These are phyloP conservation scores for Gossypium australe DNA, from an alignment of 345 rosid genomes.

Conservation along the genomic window DNA sequence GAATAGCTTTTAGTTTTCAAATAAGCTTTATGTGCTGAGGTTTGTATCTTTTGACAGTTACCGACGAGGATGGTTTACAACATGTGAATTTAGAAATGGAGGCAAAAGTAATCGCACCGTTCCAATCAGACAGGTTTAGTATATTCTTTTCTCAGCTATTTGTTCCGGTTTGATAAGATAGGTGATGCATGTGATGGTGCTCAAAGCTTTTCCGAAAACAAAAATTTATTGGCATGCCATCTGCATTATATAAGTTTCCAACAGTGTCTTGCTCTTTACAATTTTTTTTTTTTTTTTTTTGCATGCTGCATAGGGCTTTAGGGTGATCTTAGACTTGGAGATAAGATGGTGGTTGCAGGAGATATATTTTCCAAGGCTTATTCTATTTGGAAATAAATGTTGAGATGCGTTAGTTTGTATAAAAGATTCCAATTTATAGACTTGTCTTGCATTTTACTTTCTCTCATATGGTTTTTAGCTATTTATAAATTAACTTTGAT, in stretches of 20 bases:
- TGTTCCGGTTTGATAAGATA: not conserved
- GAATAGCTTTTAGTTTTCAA: not conserved
- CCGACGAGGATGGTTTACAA: slow-evolving; percentile 81
- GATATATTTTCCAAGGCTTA: too few species aligned
- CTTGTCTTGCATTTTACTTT: not conserved
- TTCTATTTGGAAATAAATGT: not conserved
- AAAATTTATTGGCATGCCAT: not conserved
- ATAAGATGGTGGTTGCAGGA: too few species aligned
- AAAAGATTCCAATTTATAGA: not conserved
- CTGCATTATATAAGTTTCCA: not conserved
- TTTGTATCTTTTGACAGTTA: slow-evolving; percentile 29
- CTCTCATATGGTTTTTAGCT: not conserved
- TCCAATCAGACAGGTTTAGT: slow-evolving; percentile 50
- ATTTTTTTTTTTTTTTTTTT: not conserved
- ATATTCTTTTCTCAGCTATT: not conserved
- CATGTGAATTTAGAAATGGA: slow-evolving; percentile 87
- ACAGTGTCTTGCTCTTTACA: too few species aligned
- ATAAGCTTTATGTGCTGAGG: slow-evolving; percentile 4
- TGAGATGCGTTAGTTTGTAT: not conserved
- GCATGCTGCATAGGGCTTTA: not conserved
- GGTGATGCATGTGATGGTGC: not conserved
- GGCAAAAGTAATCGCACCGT: slow-evolving; percentile 60
- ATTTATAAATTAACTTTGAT: not conserved
- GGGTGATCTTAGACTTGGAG: not conserved
- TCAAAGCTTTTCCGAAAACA: not conserved